Evolutionary conservation across 352 stramenopile species (phyloP), one percentile per base, ranked within the genome.

Genomic region (Globisporangium ultimum): DNA sequence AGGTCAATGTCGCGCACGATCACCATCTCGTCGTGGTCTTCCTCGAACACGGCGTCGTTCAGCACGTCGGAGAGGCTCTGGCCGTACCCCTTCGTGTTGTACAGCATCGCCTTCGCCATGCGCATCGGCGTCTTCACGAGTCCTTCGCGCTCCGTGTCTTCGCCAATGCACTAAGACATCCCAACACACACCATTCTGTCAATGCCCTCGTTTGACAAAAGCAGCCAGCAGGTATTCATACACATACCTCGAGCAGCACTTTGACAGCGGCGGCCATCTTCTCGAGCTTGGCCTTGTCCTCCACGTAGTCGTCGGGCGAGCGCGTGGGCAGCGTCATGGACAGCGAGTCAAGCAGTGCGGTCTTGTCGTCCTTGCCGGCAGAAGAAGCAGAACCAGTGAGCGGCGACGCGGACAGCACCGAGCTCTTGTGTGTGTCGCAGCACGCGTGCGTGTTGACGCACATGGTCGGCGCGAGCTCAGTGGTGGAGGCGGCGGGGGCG

Each of bases 1-100:
- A 99, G 90, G 63, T 98, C 95, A 77, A 99, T 99, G 76, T 99
- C 96, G 60, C 96, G 93, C 12, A 99, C 97, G 53, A 99, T 96
- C 18, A 99, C 96, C 93, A 99, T 99, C 71, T 99, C 97, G 64
- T 98, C 88, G 68, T 98, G 92, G 72, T 99, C 92, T 70, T 98
- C 96, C 38, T 98, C 91, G 68, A 99, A 99, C 14, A 99, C 84
- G 1, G 97, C 98, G 48, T 97, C 90, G 74, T 98, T 98, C n/a
- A 98, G 73, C 41, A 98, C 89, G 43, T 93, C 80, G 18, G 76
- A 56, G 14, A 98, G 70, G 61, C 76, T 95, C 64, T 98, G 88
- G 18, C 77, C 66, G 66, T 99, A 99, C 14, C 97, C 96, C 55
- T 97, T 93, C 13, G 92, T 98, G 78, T 98, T 98, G 78, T 97